Base-by-base conservation (phyloP, 352 stramenopile genomes). In the Globisporangium nagaii region DNA sequence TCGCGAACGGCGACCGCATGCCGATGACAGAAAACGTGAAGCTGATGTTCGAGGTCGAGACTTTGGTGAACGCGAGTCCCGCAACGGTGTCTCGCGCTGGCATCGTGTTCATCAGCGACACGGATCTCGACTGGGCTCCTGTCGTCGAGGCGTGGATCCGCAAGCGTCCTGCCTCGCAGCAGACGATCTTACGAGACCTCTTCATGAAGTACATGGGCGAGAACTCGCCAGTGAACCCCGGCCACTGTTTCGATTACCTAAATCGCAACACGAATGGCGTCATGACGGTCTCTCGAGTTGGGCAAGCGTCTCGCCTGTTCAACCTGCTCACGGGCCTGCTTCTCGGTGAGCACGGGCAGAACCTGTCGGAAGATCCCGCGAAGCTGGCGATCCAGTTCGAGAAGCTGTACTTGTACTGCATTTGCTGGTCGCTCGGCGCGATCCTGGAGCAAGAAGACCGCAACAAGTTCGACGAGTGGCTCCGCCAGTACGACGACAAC, bases 101-200 rank as follows among this genome's bases (percentile, higher is more conserved):
- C 53, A 98, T 99, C 46, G 98, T 99, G 37, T 99, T 97, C 69
- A 97, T 99, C 35, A 98, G 94, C 56, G 96, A 98, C 35, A 98
- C 93, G 0, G 94, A 99, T 66, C 75, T 99, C 19, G 97, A 98
- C 48, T 99, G 96, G 96, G 86, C 86, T 5, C 96, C 96, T 20
- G 92, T 99, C 6, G 88, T 98, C 15, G 88, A 98, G 62, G 92
- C 93, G 3, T 99, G 96, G 96, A 88, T 99, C 41, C 87, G 83
- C 6, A 98, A 97, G 63, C 86, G 92, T 28, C 84, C 93, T 0
- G 59, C 66, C 15, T 74, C 71, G 7, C 84, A 98, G 20, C 93
- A 98, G 54, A 53, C 79, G 6, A 85, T 98, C 50, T 66, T 99
- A 28, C 71, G 82, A 8, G 82, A 90, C 32, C 67, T 98, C 5